Evolutionary conservation across 371 early-diverging fungal species (phyloP).

Genomic region (Lichtheimia hyalospora): DNA sequence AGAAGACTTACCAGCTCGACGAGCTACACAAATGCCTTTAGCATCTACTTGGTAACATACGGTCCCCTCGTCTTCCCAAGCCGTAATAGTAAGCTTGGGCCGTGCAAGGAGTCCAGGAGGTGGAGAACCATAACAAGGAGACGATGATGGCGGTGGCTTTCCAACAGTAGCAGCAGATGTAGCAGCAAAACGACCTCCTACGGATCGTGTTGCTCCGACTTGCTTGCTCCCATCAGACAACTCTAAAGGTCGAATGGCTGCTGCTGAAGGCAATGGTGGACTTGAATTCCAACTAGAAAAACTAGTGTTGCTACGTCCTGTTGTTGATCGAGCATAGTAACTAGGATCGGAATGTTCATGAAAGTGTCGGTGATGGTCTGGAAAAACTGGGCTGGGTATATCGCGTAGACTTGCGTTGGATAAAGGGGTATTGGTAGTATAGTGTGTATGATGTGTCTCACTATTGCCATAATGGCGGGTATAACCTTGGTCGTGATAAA

Average conservation of each 20-base stretch:
- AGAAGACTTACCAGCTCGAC: slow-evolving; percentile 62
- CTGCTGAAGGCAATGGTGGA: slow-evolving; percentile 6
- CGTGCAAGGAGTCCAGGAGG: slow-evolving; percentile 15
- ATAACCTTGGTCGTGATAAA: too few relatives aligned
- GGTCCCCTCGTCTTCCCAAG: slow-evolving; percentile 83
- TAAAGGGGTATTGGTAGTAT: too few relatives aligned
- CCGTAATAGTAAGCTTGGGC: slow-evolving; percentile 66
- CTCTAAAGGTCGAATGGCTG: neutral
- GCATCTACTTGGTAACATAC: slow-evolving; percentile 79
- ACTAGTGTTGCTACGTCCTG: too few relatives aligned
- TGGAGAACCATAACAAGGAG: slow-evolving; percentile 1
- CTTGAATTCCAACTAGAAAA: neutral
- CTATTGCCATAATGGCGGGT: too few relatives aligned
- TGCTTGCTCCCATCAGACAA: neutral
- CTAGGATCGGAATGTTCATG: too few relatives aligned
- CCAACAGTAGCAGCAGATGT: too few relatives aligned
- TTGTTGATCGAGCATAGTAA: too few relatives aligned
- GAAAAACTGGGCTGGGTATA: too few relatives aligned
- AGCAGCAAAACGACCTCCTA: too few relatives aligned
- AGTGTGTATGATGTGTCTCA: too few relatives aligned
- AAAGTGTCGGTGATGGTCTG: too few relatives aligned
- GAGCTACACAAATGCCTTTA: slow-evolving; percentile 73
- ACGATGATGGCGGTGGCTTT: neutral
- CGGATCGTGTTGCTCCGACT: slow-evolving; percentile 2
- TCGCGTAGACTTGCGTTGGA: too few relatives aligned